phyloP scores from a whole-genome alignment of 2,329 filamentous ascomycete species.

The Domatiomyces catenatus region DNA sequence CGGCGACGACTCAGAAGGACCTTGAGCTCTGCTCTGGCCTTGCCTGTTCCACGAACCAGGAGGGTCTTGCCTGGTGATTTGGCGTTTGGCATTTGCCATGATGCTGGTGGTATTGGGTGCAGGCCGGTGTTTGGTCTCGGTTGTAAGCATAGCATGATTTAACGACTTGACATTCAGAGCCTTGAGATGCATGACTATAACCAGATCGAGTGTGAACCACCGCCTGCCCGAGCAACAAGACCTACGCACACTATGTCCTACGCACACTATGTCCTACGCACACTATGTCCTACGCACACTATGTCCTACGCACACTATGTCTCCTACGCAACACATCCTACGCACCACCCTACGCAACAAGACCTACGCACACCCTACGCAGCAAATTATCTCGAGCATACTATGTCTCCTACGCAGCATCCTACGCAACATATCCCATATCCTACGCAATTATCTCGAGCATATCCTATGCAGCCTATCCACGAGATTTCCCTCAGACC shows the following conservation, averaged over 20 bases:
- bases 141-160: not conserved
- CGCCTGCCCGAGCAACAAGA: not conserved
- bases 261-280: not conserved
- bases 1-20: slow-evolving; percentile 11
- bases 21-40: slow-evolving; percentile 7
- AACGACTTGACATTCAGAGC: not conserved
- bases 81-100: not conserved
- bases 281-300: not conserved
- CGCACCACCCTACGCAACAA: not conserved
- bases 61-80: slow-evolving; percentile 4
- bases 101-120: not conserved
- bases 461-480: not conserved
- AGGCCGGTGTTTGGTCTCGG: not conserved
- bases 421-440: not conserved
- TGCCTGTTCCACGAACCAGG: slow-evolving; percentile 2
- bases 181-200: not conserved
- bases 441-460: too few species aligned
- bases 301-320: not conserved
- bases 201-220: not conserved
- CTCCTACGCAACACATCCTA: not conserved
- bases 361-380: not conserved
- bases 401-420: not conserved
- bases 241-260: not conserved
- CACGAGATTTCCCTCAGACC: not conserved
- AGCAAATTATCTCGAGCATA: too few species aligned